phyloP scores from a whole-genome alignment of 2,329 filamentous ascomycete genomes.

The Mollisiaceae sp. region DNA sequence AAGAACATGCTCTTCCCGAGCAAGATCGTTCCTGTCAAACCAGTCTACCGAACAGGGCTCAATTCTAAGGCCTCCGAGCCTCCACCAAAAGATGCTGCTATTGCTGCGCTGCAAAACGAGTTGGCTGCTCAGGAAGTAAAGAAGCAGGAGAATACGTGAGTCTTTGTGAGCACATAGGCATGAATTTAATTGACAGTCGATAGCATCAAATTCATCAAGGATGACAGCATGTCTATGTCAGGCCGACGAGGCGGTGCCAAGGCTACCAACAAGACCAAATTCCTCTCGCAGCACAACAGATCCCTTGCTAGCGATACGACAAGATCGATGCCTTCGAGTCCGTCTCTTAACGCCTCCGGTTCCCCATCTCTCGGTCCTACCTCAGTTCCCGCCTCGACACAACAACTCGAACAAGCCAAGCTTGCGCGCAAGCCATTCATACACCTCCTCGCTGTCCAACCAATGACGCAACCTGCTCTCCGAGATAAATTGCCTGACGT shows the following conservation, averaged over 20 bases:
- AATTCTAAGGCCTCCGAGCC: slow-evolving; percentile 39
- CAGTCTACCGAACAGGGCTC: slow-evolving; percentile 22
- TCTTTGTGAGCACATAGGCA: slow-evolving; percentile 13
- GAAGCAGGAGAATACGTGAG: slow-evolving; percentile 53
- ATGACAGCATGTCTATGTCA: slow-evolving; percentile 33
- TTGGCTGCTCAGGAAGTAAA: slow-evolving; percentile 51
- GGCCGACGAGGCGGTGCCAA: slow-evolving; percentile 34
- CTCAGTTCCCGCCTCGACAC: slow-evolving; percentile 56
- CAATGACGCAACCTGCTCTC: slow-evolving; percentile 56
- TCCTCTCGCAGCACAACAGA: slow-evolving; percentile 35
- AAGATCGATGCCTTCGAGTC: slow-evolving; percentile 57
- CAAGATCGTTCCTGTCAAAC: slow-evolving; percentile 14
- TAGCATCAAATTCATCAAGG: slow-evolving; percentile 49
- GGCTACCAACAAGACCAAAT: slow-evolving; percentile 35
- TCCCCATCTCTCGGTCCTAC: slow-evolving; percentile 59
- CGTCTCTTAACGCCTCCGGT: slow-evolving; percentile 57
- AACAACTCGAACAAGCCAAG: slow-evolving; percentile 58
- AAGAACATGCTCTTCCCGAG: slow-evolving; percentile 9
- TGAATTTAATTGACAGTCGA: slow-evolving; percentile 41
- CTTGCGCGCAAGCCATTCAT: slow-evolving; percentile 59
- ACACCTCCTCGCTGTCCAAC: slow-evolving; percentile 63
- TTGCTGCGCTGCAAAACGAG: slow-evolving; percentile 55
- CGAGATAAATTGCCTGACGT: slow-evolving; percentile 55
- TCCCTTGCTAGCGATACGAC: slow-evolving; percentile 33
- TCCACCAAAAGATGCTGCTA: slow-evolving; percentile 53